Evolutionary conservation across 2,329 filamentous ascomycete genomes (phyloP).

Genomic region (Tolypocladium tropicale): DNA sequence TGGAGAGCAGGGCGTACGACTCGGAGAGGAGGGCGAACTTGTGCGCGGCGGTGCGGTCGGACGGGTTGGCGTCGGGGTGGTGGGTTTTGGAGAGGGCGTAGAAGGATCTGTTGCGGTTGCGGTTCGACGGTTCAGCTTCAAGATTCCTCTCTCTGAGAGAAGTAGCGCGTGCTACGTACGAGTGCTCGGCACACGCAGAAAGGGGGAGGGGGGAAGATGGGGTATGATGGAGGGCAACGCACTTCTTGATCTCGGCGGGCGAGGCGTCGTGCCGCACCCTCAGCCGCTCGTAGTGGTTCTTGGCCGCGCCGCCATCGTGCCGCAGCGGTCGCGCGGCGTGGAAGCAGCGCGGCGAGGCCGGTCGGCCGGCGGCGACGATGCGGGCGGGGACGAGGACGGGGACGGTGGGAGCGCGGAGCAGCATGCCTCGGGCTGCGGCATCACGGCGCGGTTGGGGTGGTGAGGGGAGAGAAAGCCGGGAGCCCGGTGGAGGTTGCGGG

Average conservation of each 20-base stretch:
- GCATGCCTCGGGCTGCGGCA: slow-evolving; percentile 46
- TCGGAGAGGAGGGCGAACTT: slow-evolving; percentile 79
- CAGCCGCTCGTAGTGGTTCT: slow-evolving; percentile 75
- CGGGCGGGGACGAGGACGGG: slow-evolving; percentile 12
- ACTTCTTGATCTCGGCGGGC: slow-evolving; percentile 77
- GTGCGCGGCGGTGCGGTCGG: slow-evolving; percentile 58
- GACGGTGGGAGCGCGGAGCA: slow-evolving; percentile 27
- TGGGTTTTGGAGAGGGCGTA: slow-evolving; percentile 84
- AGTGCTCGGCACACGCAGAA: not conserved
- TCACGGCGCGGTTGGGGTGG: slow-evolving; percentile 24
- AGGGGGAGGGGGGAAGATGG: not conserved
- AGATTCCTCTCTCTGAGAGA: too few relatives aligned
- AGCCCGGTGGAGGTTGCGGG: slow-evolving; percentile 2
- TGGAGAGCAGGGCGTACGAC: slow-evolving; percentile 69
- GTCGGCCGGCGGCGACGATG: slow-evolving; percentile 3
- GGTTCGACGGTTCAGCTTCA: too few relatives aligned
- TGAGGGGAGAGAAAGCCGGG: too few relatives aligned
- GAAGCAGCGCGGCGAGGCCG: slow-evolving; percentile 6
- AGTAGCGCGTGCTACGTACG: too few relatives aligned
- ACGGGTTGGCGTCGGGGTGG: slow-evolving; percentile 84
- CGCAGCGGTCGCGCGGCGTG: slow-evolving; percentile 11
- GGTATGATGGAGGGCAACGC: slow-evolving; percentile 1
- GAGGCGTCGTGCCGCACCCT: slow-evolving; percentile 61
- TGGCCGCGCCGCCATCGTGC: not conserved
- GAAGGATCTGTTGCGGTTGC: slow-evolving; percentile 49